Conservation (phyloP, 805 yeast genomes). For the Blastobotrys americana region DNA sequence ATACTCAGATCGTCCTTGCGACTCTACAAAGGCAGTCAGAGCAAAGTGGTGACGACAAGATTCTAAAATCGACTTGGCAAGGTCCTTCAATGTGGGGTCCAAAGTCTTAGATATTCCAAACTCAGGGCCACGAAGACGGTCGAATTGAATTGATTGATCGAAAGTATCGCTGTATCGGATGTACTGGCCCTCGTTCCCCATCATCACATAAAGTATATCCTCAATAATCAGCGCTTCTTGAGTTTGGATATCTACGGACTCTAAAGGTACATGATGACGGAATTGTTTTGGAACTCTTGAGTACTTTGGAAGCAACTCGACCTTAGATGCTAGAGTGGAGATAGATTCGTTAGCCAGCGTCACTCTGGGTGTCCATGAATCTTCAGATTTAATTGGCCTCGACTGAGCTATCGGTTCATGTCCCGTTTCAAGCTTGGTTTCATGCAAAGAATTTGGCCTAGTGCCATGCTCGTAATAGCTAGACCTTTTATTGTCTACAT, state of each 20-base stretch:
- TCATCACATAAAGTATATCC: constrained; percentile 61
- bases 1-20: constrained; percentile 45
- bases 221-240: constrained; percentile 69
- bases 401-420: too few species aligned
- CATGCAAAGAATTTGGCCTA: too few species aligned
- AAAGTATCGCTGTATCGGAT: constrained; percentile 60
- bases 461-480: too few species aligned
- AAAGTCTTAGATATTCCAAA: constrained; percentile 63
- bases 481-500: too few species aligned
- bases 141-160: constrained; percentile 39
- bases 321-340: constrained; percentile 13
- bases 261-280: constrained; percentile 6
- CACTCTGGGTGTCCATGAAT: constrained; percentile 12
- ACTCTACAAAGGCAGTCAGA: constrained; percentile 52
- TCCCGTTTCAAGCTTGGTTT: too few species aligned
- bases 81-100: constrained; percentile 65
- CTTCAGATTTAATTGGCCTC: too few species aligned
- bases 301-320: constrained; percentile 17
- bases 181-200: constrained; percentile 63
- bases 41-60: constrained; percentile 59
- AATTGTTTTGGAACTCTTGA: constrained; percentile 5
- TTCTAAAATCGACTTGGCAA: constrained; percentile 52
- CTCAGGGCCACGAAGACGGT: constrained; percentile 61
- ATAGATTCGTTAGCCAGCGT: constrained; percentile 1
- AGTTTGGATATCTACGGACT: constrained; percentile 2